phyloP scores from a whole-genome alignment of 176 grass and related monocot species.

The Carex pumila region DNA sequence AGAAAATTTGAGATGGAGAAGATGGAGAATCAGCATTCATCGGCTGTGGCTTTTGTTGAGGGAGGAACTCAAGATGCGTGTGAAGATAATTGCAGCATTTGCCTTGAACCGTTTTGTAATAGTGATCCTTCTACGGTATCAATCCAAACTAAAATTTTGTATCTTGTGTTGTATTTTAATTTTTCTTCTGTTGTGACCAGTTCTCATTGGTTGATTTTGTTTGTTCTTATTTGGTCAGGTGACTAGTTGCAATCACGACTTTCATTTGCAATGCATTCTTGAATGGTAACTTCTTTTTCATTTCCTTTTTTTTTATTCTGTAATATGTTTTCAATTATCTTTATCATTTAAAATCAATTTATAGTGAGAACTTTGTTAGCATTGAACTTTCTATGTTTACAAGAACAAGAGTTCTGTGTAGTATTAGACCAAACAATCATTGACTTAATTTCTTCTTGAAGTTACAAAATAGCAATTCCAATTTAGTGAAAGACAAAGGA shows the following conservation, averaged over 20 bases:
- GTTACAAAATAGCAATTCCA: too few relatives aligned
- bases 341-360: neutral
- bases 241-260: conserved; percentile 92
- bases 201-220: conserved; percentile 22
- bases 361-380: conserved; percentile 8
- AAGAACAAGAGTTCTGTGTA: neutral
- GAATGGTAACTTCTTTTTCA: conserved; percentile 59
- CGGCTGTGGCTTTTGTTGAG: conserved; percentile 78
- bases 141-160: conserved; percentile 2
- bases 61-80: conserved; percentile 92
- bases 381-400: neutral
- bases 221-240: conserved; percentile 46
- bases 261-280: conserved; percentile 98
- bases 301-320: neutral
- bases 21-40: conserved; percentile 61
- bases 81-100: conserved; percentile 92
- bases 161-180: conserved; percentile 1
- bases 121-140: conserved; percentile 79
- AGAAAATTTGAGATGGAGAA: conserved; percentile 35
- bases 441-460: neutral
- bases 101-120: conserved; percentile 74
- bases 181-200: neutral
- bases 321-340: conserved; percentile 3
- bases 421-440: neutral
- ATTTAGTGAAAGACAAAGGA: too few relatives aligned